Conservation (phyloP, 1,284 basidiomycete species). For the Lentinula novae-zelandiae region DNA sequence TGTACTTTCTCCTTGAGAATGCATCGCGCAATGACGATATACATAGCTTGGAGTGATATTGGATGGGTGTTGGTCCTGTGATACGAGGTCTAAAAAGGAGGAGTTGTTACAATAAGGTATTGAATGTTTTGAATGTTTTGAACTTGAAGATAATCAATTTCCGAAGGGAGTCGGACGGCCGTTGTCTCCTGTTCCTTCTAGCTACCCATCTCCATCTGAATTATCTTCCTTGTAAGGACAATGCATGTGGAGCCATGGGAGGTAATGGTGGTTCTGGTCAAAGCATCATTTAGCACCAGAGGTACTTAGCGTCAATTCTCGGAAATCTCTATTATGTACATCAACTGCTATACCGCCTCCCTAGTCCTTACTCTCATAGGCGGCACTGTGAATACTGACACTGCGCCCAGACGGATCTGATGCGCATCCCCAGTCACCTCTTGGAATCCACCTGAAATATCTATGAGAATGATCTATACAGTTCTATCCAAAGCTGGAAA, state of each 20-base stretch:
- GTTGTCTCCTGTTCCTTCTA: too few relatives aligned
- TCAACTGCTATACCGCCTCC: not conserved
- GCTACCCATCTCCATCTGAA: too few relatives aligned
- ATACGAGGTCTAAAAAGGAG: not conserved
- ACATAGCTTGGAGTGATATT: not conserved
- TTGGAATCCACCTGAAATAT: slow-evolving; percentile 76
- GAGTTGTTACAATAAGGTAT: not conserved
- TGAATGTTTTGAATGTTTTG: too few relatives aligned
- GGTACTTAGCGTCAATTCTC: not conserved
- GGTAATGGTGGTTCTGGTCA: not conserved
- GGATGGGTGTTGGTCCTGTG: not conserved
- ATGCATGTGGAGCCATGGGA: too few relatives aligned
- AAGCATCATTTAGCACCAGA: not conserved
- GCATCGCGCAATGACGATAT: not conserved
- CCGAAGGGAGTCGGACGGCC: too few relatives aligned
- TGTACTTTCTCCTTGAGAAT: not conserved
- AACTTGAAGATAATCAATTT: too few relatives aligned
- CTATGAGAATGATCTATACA: slow-evolving; percentile 9
- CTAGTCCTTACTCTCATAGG: slow-evolving; percentile 49
- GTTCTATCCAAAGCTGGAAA: slow-evolving; percentile 17
- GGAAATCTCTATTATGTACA: too few relatives aligned
- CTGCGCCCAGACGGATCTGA: slow-evolving; percentile 94
- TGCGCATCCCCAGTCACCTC: slow-evolving; percentile 95
- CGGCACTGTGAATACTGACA: slow-evolving; percentile 94
- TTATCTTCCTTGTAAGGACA: too few relatives aligned